Evolutionary conservation across 345 rosid species (phyloP).

Genomic region (Cardamine chenopodiifolia): DNA sequence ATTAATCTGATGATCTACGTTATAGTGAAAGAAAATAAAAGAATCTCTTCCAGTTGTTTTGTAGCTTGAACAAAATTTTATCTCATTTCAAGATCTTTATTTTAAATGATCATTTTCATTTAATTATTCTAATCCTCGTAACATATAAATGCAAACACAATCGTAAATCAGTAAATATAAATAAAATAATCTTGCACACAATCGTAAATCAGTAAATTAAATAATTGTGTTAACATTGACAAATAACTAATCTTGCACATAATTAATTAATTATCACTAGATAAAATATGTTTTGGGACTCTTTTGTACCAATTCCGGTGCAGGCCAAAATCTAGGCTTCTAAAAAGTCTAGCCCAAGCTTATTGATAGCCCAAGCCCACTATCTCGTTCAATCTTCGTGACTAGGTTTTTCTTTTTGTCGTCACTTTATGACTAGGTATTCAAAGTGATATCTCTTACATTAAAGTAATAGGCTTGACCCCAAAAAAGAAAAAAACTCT

Average conservation of each 20-base stretch:
- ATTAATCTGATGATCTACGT: neutral
- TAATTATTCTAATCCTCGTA: neutral
- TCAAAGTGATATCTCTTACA: neutral
- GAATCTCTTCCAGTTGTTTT: neutral
- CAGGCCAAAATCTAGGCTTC: neutral
- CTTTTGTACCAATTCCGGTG: neutral
- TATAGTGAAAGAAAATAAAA: neutral
- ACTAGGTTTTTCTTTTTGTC: no score
- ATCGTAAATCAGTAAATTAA: neutral
- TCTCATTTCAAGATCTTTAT: neutral
- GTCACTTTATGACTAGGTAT: no score
- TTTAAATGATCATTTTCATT: neutral
- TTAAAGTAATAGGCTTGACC: no score
- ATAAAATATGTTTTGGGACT: neutral
- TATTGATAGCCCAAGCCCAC: slow-evolving; percentile 8
- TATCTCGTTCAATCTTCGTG: neutral
- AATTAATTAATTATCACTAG: neutral
- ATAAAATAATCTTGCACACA: neutral
- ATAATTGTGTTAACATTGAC: neutral
- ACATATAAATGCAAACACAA: neutral
- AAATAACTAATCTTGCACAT: neutral
- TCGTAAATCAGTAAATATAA: neutral
- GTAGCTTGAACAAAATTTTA: neutral
- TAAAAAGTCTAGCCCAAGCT: neutral
- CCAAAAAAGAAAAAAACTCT: no score